Evolutionary conservation across 495 filamentous ascomycete species (phyloP), one percentile per base, ranked within the genome.

Genomic region (Aspergillus wentii): DNA sequence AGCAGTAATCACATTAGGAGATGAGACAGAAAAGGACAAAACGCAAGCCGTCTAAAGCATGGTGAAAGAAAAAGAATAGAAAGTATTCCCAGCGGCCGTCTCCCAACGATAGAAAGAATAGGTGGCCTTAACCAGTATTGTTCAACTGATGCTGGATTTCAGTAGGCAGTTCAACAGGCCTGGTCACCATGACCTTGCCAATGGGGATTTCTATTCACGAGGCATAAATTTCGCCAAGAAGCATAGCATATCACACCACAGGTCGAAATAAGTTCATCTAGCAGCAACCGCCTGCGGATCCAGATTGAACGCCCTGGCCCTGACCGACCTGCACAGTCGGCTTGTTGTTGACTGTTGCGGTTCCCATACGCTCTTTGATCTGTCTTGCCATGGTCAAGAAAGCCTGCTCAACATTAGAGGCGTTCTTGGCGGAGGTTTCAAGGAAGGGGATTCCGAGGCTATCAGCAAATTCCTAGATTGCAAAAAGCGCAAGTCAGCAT

Each of bases 301-400:
- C 86, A 63, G 85, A 90, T 62, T 92, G 86, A 51, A 97, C 90
- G 55, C 91, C 88, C 62, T 92, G 87, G 51, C 94, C 94, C 57
- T 86, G 83, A 31, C 86, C 82, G 46, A 99, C 92, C 54, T 94
- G 87, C 57, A 99, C 88, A 43, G 87, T 94, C 36, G 90, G 88
- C 74, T 99, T 99, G 74, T 94, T 95, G 75, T 97, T 94, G 66
- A 89, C 88, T 41, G 88, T 90, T 17, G 89, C 86, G 42, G 88
- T 95, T 54, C 92, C 92, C 92, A 97, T 97, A 49, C 94, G 83
- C 72, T 99, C 94, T 78, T 99, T 99, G 71, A 99, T 97, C 62
- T 97, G 91, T 65, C 92, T 85, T 38, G 92, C 92, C 92, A 99
- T 99, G 55, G 92, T 97, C 69, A 99, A 72, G 83, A 99, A 99